Evolutionary conservation across 345 rosid species (phyloP).

Genomic region (Eucalyptus victrix): DNA sequence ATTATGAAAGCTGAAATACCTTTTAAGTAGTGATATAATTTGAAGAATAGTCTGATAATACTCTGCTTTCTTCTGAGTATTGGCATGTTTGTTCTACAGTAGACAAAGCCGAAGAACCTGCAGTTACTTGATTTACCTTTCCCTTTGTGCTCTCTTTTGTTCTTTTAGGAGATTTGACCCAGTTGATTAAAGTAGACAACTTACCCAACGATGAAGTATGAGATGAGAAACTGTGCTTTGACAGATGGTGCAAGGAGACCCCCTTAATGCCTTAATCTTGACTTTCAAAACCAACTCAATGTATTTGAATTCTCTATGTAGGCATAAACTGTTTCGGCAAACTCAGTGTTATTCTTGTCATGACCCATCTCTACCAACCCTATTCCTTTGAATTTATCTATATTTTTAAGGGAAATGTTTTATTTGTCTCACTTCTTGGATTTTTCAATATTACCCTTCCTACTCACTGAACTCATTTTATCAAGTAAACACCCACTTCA

Average conservation of each 20-base stretch:
- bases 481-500: background rate
- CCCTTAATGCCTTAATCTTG: background rate
- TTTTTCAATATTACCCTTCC: background rate
- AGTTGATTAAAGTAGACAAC: background rate
- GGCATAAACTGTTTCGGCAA: background rate
- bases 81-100: background rate
- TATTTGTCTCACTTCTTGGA: background rate
- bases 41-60: background rate
- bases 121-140: background rate
- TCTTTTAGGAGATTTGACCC: background rate
- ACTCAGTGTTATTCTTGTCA: background rate
- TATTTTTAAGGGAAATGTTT: background rate
- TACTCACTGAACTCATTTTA: background rate
- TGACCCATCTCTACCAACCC: background rate
- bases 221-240: background rate
- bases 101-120: background rate
- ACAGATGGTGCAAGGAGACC: background rate
- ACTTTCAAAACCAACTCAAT: background rate
- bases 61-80: background rate
- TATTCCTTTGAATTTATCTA: background rate
- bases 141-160: background rate
- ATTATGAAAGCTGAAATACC: background rate
- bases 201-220: background rate
- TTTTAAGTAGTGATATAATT: background rate
- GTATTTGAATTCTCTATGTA: background rate